Percentiles rank a stretch among this genome's conserved stretches.
Evolutionary conservation across 352 stramenopile species (phyloP).

Genomic region (Phytophthora crassamura): DNA sequence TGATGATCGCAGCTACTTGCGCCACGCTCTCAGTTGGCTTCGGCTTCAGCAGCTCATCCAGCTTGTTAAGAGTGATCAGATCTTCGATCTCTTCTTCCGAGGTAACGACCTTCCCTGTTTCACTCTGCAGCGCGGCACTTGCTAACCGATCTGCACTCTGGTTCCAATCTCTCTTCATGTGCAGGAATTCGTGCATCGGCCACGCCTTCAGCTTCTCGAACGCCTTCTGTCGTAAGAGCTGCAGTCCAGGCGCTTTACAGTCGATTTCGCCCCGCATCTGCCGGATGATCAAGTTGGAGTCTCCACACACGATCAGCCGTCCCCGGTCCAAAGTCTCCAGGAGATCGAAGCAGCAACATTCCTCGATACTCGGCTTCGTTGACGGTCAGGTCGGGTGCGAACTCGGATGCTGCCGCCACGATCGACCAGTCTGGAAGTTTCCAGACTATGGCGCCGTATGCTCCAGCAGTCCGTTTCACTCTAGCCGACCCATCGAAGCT

Average conservation of each 20-base stretch:
- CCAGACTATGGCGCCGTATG: constrained; percentile 5
- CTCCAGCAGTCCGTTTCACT: background rate
- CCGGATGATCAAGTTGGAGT: constrained; percentile 5
- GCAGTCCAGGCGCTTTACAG: constrained; percentile 6
- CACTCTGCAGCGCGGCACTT: background rate
- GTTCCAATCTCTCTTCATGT: constrained; percentile 15
- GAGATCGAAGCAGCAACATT: background rate
- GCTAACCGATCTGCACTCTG: constrained; percentile 1
- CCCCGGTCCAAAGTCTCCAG: background rate
- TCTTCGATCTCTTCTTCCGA: background rate
- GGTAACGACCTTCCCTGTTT: background rate
- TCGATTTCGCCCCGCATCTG: constrained; percentile 15
- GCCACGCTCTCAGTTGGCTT: background rate
- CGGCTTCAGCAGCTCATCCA: background rate
- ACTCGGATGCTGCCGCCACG: background rate
- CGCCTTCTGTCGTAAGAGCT: background rate
- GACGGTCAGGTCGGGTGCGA: background rate
- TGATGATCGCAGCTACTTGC: background rate
- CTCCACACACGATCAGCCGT: constrained; percentile 2
- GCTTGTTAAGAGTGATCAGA: constrained; percentile 4
- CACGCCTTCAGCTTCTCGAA: background rate
- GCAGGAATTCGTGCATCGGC: background rate
- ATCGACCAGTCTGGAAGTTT: background rate
- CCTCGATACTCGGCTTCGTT: constrained; percentile 7
- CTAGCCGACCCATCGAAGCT: constrained; percentile 4